Conservation (phyloP, 2,329 filamentous ascomycete genomes). For the Dothidotthia symphoricarpi region DNA sequence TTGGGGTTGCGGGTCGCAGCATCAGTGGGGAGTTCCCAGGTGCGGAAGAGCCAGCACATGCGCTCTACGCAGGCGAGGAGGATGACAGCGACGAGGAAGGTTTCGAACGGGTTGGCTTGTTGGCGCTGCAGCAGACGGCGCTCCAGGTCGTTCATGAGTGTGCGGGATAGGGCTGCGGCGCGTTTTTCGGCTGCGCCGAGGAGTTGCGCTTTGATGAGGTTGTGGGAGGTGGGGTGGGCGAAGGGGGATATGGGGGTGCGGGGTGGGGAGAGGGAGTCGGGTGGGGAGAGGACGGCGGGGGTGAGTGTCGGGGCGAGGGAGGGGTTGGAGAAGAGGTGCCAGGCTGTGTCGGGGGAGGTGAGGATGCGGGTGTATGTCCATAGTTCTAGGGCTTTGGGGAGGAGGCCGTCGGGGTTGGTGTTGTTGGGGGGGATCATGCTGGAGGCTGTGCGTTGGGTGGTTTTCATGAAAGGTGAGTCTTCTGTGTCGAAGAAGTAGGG, state of each 20-base stretch:
- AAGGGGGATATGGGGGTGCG: slow-evolving; percentile 29
- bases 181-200: slow-evolving; percentile 57
- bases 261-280: slow-evolving; percentile 30
- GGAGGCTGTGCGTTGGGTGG: slow-evolving; percentile 45
- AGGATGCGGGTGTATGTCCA: slow-evolving; percentile 58
- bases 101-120: slow-evolving; percentile 57
- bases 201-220: slow-evolving; percentile 54
- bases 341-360: slow-evolving; percentile 49
- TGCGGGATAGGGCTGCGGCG: slow-evolving; percentile 52
- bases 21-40: slow-evolving; percentile 49
- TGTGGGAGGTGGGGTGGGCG: slow-evolving; percentile 46
- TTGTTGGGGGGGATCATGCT: slow-evolving; percentile 32
- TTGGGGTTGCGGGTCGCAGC: slow-evolving; percentile 21
- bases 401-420: slow-evolving; percentile 45
- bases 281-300: slow-evolving; percentile 30
- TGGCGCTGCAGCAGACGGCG: slow-evolving; percentile 59
- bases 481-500: slow-evolving; percentile 51
- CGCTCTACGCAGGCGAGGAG: slow-evolving; percentile 60
- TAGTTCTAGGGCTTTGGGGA: slow-evolving; percentile 54
- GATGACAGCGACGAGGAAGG: slow-evolving; percentile 59
- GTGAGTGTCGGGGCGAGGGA: slow-evolving; percentile 35
- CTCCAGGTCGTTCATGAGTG: slow-evolving; percentile 60
- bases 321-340: slow-evolving; percentile 52
- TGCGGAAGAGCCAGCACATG: slow-evolving; percentile 58
- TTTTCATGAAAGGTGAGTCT: slow-evolving; percentile 51